Evolutionary conservation across 2,329 filamentous ascomycete genomes (phyloP), one percentile per base, ranked within the genome.

Genomic region (Sordariomycetes sp.): DNA sequence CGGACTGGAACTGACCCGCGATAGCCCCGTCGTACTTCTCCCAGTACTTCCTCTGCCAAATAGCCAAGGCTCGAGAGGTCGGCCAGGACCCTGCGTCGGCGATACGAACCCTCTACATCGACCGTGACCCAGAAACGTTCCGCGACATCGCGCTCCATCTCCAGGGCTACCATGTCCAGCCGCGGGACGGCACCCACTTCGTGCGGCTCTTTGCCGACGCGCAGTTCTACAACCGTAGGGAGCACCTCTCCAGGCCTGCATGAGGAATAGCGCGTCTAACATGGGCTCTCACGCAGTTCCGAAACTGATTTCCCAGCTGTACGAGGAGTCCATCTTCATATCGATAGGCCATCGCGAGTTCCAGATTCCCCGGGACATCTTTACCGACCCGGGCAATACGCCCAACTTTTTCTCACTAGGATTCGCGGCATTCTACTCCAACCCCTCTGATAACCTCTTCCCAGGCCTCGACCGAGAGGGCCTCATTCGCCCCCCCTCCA

Each of bases 351-450:
- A 89, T 63, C 82, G 81, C 59, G 84, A 94, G 64, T 97, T 97
- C 70, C 87, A 90, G 67, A 91, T 97, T 62, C 88, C 91, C 1
- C 87, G 90, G 61, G 89, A 95, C 64, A 77, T 95, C 60, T 95
- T 97, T 70, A 86, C 81, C 34, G 80, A 82, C 39, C 89, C 90
- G 1, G 92, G 91, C 28, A 91, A 97, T 71, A 85, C 84, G n/a
- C 91, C 91, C 13, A 97, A 97, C 69, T 97, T 90, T 77, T 97
- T 97, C 75, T 87, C 90, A 0, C 80, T 96, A 3, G 91, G 91
- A 59, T 96, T 95, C 66, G 86, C 85, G 42, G 81, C 89, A 64
- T 95, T 95, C 77, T 95, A 96, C 73, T 85, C 85, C 17, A 84
- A 82, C 2, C 88, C 88, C 0, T 77, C 81, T 15, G 86, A 95